These are phyloP conservation scores for Candida dendrica DNA, from an alignment of 805 yeast genomes.

Conservation along the genomic window DNA sequence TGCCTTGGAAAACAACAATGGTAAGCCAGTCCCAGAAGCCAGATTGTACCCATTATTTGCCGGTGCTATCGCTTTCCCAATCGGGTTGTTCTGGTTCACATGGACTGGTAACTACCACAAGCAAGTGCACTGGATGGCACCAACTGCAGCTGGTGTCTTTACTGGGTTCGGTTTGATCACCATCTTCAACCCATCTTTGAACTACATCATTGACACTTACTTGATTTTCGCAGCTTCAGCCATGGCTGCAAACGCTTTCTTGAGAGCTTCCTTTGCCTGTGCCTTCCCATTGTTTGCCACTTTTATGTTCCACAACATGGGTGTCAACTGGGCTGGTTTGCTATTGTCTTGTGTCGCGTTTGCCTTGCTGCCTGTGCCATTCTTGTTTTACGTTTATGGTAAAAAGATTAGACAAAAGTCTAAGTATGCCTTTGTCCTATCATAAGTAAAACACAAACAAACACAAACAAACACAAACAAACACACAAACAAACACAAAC, in stretches of 20 bases:
- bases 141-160: slow-evolving; percentile 56
- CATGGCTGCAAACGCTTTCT: slow-evolving; percentile 62
- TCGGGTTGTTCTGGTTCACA: slow-evolving; percentile 78
- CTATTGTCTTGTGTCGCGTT: slow-evolving; percentile 56
- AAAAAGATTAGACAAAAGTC: slow-evolving; percentile 46
- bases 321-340: slow-evolving; percentile 75
- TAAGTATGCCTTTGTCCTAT: slow-evolving; percentile 41
- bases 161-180: slow-evolving; percentile 63
- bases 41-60: slow-evolving; percentile 71
- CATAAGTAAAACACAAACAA: background rate
- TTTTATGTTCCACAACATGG: slow-evolving; percentile 63
- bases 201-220: slow-evolving; percentile 68
- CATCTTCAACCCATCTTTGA: slow-evolving; percentile 62
- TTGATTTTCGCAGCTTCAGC: slow-evolving; percentile 72
- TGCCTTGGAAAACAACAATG: slow-evolving; percentile 43
- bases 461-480: too few relatives aligned
- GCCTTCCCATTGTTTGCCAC: slow-evolving; percentile 67
- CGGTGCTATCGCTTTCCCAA: slow-evolving; percentile 65
- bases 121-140: slow-evolving; percentile 75
- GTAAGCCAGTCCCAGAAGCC: slow-evolving; percentile 68
- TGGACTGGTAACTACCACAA: slow-evolving; percentile 80
- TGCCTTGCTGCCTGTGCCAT: slow-evolving; percentile 59
- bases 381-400: slow-evolving; percentile 57
- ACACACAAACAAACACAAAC: too few relatives aligned
- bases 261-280: slow-evolving; percentile 64